These are phyloP conservation scores for Piromyces finnis DNA, from an alignment of 192 early-diverging fungal genomes.

Conservation along the genomic window DNA sequence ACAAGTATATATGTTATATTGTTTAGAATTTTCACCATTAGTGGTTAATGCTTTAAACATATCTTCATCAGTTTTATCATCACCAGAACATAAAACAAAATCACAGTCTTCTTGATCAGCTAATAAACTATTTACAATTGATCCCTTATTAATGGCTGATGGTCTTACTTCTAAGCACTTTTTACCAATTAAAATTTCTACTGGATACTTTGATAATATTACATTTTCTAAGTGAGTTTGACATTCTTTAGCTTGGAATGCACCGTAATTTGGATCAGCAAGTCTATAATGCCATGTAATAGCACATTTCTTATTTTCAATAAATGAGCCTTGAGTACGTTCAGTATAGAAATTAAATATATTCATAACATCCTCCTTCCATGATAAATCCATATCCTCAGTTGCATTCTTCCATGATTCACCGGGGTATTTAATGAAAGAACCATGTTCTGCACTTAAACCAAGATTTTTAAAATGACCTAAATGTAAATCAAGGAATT, in stretches of 20 bases:
- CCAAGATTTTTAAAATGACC: constrained; percentile 60
- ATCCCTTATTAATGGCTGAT: constrained; percentile 87
- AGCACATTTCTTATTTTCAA: constrained; percentile 59
- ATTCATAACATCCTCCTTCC: constrained; percentile 84
- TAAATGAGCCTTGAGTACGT: constrained; percentile 55
- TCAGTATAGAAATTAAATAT: constrained; percentile 93
- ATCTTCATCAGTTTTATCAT: constrained; percentile 94
- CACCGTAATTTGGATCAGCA: constrained; percentile 86
- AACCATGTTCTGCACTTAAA: constrained; percentile 85
- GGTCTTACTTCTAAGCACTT: constrained; percentile 88
- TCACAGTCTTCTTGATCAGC: constrained; percentile 42
- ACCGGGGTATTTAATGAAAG: constrained; percentile 71
- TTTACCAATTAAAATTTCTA: constrained; percentile 88
- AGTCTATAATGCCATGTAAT: constrained; percentile 95
- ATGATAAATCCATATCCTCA: constrained; percentile 55
- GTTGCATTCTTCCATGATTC: constrained; percentile 28
- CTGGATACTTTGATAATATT: constrained; percentile 77
- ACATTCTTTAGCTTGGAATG: constrained; percentile 94
- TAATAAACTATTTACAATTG: constrained; percentile 80
- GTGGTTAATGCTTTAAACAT: constrained; percentile 35
- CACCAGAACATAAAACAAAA: constrained; percentile 87
- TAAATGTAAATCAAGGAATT: constrained; percentile 66
- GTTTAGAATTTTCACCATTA: not conserved
- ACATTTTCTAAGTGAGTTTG: constrained; percentile 86
- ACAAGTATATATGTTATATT: not conserved